These are phyloP conservation scores for Scedosporium aurantiacum DNA, from an alignment of 2,329 filamentous ascomycete genomes.

Conservation along the genomic window DNA sequence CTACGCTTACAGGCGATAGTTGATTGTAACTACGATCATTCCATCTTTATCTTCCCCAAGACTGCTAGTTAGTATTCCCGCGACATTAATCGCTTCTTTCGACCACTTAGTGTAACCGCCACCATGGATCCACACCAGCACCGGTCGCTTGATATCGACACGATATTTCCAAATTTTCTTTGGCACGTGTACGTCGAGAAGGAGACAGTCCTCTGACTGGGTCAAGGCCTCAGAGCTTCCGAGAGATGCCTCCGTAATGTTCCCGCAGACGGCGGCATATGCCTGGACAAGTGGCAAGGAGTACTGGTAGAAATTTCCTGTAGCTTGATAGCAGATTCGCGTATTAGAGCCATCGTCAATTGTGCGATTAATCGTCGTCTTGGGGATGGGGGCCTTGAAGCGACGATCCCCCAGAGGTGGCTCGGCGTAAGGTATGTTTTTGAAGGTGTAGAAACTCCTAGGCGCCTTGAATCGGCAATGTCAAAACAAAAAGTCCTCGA, in stretches of 20 bases:
- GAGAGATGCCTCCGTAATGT: background rate
- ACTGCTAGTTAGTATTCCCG: slow-evolving; percentile 23
- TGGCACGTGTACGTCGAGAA: slow-evolving; percentile 33
- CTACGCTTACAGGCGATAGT: slow-evolving; percentile 22
- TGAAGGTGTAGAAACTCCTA: slow-evolving; percentile 21
- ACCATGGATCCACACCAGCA: slow-evolving; percentile 36
- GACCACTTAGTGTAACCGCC: slow-evolving; percentile 28
- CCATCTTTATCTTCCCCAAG: slow-evolving; percentile 20
- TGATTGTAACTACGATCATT: slow-evolving; percentile 27
- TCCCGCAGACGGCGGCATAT: background rate
- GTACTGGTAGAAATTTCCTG: slow-evolving; percentile 10
- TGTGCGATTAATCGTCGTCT: slow-evolving; percentile 16
- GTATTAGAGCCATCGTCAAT: slow-evolving; percentile 16
- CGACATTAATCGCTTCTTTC: slow-evolving; percentile 25
- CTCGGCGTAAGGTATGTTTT: slow-evolving; percentile 27
- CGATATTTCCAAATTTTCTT: slow-evolving; percentile 20
- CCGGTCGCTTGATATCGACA: slow-evolving; percentile 19
- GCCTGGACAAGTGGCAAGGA: background rate
- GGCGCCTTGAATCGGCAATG: background rate
- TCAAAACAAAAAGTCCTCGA: background rate
- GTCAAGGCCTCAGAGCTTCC: slow-evolving; percentile 3
- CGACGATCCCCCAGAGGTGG: slow-evolving; percentile 24
- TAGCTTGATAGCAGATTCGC: slow-evolving; percentile 15
- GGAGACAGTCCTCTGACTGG: slow-evolving; percentile 30
- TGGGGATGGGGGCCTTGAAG: slow-evolving; percentile 21